Conservation (phyloP, 2,329 filamentous ascomycete species). For the Neonectria ditissima region DNA sequence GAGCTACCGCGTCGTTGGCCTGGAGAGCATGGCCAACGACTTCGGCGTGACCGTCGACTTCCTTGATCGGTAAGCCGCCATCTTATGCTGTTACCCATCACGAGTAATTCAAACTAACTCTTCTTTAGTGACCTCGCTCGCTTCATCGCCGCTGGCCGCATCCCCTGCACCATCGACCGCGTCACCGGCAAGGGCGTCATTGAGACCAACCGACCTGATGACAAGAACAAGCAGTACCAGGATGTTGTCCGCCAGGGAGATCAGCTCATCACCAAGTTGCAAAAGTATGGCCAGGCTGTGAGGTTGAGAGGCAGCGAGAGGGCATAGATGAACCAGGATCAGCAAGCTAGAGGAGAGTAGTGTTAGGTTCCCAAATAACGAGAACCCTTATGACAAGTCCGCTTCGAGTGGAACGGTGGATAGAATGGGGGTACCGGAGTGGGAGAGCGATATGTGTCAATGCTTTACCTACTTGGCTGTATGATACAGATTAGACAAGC, state of each 20-base stretch:
- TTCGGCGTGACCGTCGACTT: constrained; percentile 98
- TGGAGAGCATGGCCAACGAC: constrained; percentile 96
- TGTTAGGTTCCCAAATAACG: constrained; percentile 6
- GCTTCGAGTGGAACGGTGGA: constrained; percentile 25
- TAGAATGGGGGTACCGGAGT: constrained; percentile 23
- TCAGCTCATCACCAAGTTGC: constrained; percentile 96
- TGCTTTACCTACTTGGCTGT: constrained; percentile 43
- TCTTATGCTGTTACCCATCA: background rate
- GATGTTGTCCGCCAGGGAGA: constrained; percentile 98
- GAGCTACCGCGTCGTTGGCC: constrained; percentile 96
- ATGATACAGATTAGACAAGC: constrained; percentile 50
- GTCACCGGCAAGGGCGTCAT: constrained; percentile 97
- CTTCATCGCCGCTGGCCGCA: constrained; percentile 94
- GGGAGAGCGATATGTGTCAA: constrained; percentile 27
- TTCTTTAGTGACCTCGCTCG: constrained; percentile 84
- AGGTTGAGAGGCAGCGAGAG: constrained; percentile 94
- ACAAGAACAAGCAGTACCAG: constrained; percentile 99
- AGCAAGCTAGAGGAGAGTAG: constrained; percentile 1
- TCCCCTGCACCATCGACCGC: constrained; percentile 96
- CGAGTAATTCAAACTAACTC: constrained; percentile 14
- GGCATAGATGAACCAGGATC: constrained; percentile 63
- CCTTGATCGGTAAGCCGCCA: constrained; percentile 80
- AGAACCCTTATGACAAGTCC: constrained; percentile 28
- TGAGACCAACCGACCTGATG: constrained; percentile 96
- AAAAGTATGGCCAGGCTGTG: constrained; percentile 98